Conservation (phyloP, 1,139 yeast species). For the Saccharomyces hybrid region DNA sequence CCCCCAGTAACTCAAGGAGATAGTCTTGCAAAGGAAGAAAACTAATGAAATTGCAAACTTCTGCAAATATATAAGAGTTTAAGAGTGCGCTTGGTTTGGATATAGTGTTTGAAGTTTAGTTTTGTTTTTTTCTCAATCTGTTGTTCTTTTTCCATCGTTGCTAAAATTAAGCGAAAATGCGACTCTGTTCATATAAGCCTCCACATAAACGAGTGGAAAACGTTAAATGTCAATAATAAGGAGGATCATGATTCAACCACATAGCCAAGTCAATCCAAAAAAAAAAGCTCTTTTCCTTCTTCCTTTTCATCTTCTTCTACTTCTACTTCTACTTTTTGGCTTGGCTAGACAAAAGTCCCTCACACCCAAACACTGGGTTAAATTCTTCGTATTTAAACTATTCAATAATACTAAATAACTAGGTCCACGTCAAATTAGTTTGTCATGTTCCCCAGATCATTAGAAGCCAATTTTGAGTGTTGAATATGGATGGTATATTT, state of each 20-base stretch:
- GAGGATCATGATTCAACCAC: not conserved
- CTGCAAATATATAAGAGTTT: not conserved
- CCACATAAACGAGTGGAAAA: not conserved
- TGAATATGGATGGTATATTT: slow-evolving; percentile 12
- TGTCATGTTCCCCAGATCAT: not conserved
- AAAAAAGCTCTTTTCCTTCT: not conserved
- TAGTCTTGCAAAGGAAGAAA: not conserved
- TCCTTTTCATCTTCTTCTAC: not conserved
- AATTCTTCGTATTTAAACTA: not conserved
- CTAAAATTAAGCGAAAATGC: not conserved
- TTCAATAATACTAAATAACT: not conserved
- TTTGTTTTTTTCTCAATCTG: not conserved
- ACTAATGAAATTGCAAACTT: not conserved
- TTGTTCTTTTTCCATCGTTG: not conserved
- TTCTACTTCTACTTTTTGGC: not conserved
- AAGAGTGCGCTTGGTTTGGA: not conserved
- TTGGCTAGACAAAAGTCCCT: not conserved
- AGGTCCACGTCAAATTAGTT: not conserved
- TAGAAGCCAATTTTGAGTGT: not conserved
- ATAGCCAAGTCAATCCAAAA: not conserved
- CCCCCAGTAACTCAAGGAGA: slow-evolving; percentile 3
- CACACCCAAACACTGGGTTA: not conserved
- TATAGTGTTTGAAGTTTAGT: not conserved
- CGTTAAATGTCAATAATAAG: not conserved
- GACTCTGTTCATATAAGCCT: not conserved